phyloP scores from a whole-genome alignment of 345 rosid species.

The Pistacia vera region DNA sequence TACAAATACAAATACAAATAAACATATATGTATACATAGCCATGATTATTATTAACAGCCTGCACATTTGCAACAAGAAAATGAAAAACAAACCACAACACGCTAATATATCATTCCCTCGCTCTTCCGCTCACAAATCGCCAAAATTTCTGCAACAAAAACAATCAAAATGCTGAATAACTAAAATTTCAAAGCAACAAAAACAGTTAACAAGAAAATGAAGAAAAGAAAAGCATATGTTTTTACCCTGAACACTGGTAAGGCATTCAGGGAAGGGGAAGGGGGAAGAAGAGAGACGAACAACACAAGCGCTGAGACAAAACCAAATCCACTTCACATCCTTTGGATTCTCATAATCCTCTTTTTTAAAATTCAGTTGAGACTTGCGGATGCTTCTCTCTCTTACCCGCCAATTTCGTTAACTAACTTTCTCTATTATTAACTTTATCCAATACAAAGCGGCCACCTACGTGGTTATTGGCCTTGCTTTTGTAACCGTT shows the following conservation, averaged over 20 bases:
- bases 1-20: too few relatives aligned
- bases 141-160: conserved; percentile 43
- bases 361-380: not conserved
- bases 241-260: conserved; percentile 75
- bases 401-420: not conserved
- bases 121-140: conserved; percentile 53
- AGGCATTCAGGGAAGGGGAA: conserved; percentile 58
- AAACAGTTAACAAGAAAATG: not conserved
- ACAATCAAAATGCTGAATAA: not conserved
- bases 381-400: not conserved
- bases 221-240: not conserved
- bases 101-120: conserved; percentile 40
- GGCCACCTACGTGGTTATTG: not conserved
- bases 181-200: not conserved
- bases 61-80: too few relatives aligned
- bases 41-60: too few relatives aligned
- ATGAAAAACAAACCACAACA: not conserved
- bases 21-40: not conserved
- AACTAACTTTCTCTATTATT: conserved; percentile 5
- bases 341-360: not conserved
- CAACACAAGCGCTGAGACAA: conserved; percentile 58
- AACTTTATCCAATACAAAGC: not conserved
- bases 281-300: conserved; percentile 37
- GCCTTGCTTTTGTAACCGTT: conserved; percentile 4
- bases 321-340: conserved; percentile 23